Conservation (phyloP, 176 grass and related monocot genomes). For the Carex parvula region DNA sequence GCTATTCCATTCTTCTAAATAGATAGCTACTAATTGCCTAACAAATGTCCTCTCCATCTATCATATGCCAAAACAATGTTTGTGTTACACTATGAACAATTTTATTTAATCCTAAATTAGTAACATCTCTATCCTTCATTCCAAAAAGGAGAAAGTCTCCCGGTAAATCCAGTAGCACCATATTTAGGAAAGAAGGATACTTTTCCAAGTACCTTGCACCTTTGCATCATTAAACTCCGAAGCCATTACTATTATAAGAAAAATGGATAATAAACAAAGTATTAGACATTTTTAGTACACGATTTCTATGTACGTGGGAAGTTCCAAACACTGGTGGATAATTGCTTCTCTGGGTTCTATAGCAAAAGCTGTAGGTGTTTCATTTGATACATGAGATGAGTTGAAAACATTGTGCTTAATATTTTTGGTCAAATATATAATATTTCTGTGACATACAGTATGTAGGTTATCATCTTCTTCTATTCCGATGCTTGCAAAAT, state of each 20-base stretch:
- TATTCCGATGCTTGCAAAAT: neutral
- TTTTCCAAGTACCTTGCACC: too few species aligned
- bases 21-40: too few species aligned
- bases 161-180: too few species aligned
- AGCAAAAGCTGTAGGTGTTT: neutral
- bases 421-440: neutral
- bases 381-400: neutral
- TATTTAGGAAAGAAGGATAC: too few species aligned
- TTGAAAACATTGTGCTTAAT: slow-evolving; percentile 7
- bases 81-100: too few species aligned
- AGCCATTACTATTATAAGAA: neutral
- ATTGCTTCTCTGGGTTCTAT: neutral
- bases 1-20: too few species aligned
- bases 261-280: neutral
- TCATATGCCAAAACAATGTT: too few species aligned
- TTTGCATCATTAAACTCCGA: too few species aligned
- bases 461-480: neutral
- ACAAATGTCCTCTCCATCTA: too few species aligned
- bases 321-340: neutral
- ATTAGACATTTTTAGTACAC: neutral
- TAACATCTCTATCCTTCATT: too few species aligned
- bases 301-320: neutral
- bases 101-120: too few species aligned
- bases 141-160: too few species aligned
- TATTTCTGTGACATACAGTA: neutral